Percentiles rank a stretch among this genome's conserved stretches.
phyloP scores from a whole-genome alignment of 2,329 filamentous ascomycete genomes.

The Plectosphaerella sp. region DNA sequence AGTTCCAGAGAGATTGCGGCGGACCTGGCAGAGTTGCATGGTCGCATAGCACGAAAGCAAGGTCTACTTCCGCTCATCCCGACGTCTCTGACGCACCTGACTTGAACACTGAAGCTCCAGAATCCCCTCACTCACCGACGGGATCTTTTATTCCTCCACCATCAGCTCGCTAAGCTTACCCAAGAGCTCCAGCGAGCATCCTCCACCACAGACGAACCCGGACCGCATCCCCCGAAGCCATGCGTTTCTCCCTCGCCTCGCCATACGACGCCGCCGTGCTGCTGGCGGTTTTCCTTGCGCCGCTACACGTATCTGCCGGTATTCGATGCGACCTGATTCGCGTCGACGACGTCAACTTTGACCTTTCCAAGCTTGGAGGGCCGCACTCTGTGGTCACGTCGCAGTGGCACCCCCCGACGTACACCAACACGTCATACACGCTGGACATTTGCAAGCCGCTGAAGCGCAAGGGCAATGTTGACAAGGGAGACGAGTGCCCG shows the following conservation, averaged over 20 bases:
- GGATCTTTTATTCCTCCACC: not conserved
- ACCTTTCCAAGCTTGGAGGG: slow-evolving; percentile 60
- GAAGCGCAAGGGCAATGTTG: slow-evolving; percentile 52
- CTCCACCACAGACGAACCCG: slow-evolving; percentile 13
- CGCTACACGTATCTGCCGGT: slow-evolving; percentile 37
- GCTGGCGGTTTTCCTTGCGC: slow-evolving; percentile 28
- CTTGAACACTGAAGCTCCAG: slow-evolving; percentile 1
- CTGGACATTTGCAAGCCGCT: slow-evolving; percentile 71
- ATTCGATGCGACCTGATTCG: slow-evolving; percentile 60
- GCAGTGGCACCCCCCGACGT: slow-evolving; percentile 45
- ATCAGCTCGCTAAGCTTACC: not conserved
- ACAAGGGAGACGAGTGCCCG: slow-evolving; percentile 59
- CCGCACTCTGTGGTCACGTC: slow-evolving; percentile 64
- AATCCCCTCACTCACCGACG: not conserved
- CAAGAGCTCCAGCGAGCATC: not conserved
- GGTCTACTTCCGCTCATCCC: not conserved
- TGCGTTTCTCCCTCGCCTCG: slow-evolving; percentile 13
- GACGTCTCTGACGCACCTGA: slow-evolving; percentile 1
- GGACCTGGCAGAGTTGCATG: too few relatives aligned
- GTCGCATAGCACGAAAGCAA: too few relatives aligned
- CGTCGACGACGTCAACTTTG: slow-evolving; percentile 55
- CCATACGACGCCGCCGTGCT: slow-evolving; percentile 29
- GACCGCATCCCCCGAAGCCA: slow-evolving; percentile 1
- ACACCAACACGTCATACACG: slow-evolving; percentile 75
- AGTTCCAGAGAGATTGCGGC: too few relatives aligned